A percentile compares a stretch with the other conserved stretches of the same genome.
Evolutionary conservation across 2,329 filamentous ascomycete species (phyloP).

Genomic region (Paecilomyces fulvus): DNA sequence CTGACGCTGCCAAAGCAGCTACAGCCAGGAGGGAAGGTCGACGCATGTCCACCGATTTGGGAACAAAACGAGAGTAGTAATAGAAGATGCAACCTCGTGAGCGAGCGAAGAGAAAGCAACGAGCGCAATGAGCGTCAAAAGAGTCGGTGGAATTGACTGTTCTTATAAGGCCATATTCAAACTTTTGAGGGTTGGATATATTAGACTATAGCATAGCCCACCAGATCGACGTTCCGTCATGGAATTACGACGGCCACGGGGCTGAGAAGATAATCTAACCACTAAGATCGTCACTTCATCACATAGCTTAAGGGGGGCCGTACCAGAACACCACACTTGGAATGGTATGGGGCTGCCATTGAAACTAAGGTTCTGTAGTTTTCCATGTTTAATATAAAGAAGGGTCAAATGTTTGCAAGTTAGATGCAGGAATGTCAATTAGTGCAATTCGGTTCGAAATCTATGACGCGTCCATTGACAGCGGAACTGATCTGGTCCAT

Average conservation of each 20-base stretch:
- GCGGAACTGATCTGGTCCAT: neutral
- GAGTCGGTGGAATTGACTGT: neutral
- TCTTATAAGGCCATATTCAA: neutral
- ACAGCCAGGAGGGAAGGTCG: slow-evolving; percentile 8
- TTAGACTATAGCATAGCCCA: no score
- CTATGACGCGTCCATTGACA: neutral
- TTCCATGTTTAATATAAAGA: neutral
- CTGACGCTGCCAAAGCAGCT: slow-evolving; percentile 18
- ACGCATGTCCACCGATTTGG: slow-evolving; percentile 21
- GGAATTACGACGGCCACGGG: neutral
- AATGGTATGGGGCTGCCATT: neutral
- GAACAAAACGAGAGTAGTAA: slow-evolving; percentile 1
- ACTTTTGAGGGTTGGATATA: neutral
- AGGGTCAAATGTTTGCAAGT: neutral
- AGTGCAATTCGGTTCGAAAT: neutral
- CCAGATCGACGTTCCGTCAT: no score
- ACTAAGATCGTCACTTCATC: neutral
- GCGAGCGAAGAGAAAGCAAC: neutral
- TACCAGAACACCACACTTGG: neutral
- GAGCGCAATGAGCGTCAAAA: neutral
- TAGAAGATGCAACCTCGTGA: neutral
- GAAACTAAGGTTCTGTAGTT: neutral
- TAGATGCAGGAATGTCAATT: neutral
- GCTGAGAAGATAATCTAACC: neutral
- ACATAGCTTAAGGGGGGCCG: neutral